A percentile compares a stretch with the other conserved stretches of the same genome.
Evolutionary conservation across 2,329 filamentous ascomycete genomes (phyloP).

Genomic region (Trichoderma gracile): DNA sequence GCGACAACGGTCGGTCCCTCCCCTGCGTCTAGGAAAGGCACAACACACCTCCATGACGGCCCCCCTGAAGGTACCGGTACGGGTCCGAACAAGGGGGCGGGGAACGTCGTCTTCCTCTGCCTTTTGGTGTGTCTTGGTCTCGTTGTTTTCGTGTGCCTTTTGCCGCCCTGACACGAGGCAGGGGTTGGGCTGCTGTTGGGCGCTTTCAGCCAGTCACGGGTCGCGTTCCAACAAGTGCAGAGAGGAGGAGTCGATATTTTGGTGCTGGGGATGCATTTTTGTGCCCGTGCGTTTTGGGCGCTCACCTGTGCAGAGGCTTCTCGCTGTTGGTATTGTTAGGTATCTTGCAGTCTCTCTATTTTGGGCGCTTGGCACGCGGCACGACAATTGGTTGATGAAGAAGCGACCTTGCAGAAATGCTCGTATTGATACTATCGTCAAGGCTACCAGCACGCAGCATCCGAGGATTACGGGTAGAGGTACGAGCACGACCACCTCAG

Average conservation of each 20-base stretch:
- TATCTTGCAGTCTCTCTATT: neutral
- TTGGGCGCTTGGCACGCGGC: constrained; percentile 16
- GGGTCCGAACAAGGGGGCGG: neutral
- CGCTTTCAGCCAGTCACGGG: neutral
- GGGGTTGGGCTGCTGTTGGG: constrained; percentile 23
- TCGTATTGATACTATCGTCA: no score
- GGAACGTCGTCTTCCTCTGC: neutral
- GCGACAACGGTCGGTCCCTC: neutral
- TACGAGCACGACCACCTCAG: no score
- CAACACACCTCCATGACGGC: constrained; percentile 14
- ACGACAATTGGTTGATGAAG: neutral
- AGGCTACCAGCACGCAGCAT: no score
- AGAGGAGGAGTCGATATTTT: no score
- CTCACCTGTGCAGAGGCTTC: no score
- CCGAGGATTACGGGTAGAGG: no score
- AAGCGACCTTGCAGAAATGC: no score
- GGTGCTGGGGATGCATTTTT: neutral
- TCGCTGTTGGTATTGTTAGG: no score
- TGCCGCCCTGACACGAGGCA: constrained; percentile 15
- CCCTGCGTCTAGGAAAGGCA: constrained; percentile 14
- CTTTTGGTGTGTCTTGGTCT: no score
- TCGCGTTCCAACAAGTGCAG: neutral
- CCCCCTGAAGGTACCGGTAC: constrained; percentile 5
- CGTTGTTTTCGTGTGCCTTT: neutral
- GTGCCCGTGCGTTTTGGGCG: no score